Base-by-base conservation (phyloP, 352 stramenopile genomes). In the Thraustochytrium striatum region DNA sequence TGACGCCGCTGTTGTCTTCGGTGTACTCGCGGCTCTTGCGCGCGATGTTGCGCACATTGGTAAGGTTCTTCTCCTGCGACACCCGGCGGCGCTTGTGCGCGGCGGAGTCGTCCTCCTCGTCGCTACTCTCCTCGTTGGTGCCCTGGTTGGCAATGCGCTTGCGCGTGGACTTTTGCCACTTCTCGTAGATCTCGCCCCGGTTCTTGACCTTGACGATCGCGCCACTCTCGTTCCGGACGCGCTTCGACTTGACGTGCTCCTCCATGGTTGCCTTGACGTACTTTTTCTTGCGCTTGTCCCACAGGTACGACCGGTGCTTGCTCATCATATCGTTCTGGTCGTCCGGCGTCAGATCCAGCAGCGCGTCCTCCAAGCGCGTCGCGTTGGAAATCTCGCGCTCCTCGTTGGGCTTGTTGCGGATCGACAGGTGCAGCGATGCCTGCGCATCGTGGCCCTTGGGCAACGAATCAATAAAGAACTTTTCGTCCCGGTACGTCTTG, bases 211-310 rank as follows among this genome's bases (percentile, higher is more conserved):
- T 75, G 9, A 87, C 82, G n/a, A 89, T 83, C 61, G 90, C 85
- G 52, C 94, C 89, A 85, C 93, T 95, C 85, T 94, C 94, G 28
- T 92, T 85, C 35, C 78, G 86, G 35, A 92, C 84, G n/a, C 89
- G 87, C 58, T 89, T 94, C 38, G 86, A 88, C 61, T 86, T 82
- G 52, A 69, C 61, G 47, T 97, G 85, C 81, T 97, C 93, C 41
- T 91, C 90, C 36, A 95, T 87, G 1, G 91, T 96, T 5, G 91
- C 94, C 85, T 95, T 94, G 61, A 98, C 90, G 78, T 94, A 98
- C 82, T 96, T 96, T 84, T 96, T 96, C 86, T 99, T 99, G 69
- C 94, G 93, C 57, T 93, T 94, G 86, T 99, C 97, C 97, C 96
- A 99, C 85, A 98, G 91, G 84, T 98, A 89, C 85, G 99, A 96